Percentiles rank a stretch among this genome's conserved stretches.
phyloP scores from a whole-genome alignment of 78 protist genomes.

The Salpingoeca rosetta region DNA sequence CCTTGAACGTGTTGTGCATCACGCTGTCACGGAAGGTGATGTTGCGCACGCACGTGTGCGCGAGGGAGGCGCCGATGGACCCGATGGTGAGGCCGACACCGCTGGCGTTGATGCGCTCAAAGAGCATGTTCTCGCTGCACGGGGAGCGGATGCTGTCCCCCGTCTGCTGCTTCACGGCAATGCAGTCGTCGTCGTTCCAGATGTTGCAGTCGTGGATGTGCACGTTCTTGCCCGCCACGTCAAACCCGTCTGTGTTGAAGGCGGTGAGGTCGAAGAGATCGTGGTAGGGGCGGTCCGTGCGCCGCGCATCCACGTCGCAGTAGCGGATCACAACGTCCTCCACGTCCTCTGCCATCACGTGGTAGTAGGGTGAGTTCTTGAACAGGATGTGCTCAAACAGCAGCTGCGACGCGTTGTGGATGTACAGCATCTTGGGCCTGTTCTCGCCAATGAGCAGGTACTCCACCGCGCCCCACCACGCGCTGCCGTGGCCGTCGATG shows the following conservation, averaged over 20 bases:
- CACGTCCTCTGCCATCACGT: slow-evolving; percentile 25
- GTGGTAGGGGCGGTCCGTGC: slow-evolving; percentile 30
- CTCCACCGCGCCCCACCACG: slow-evolving; percentile 55
- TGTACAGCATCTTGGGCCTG: slow-evolving; percentile 41
- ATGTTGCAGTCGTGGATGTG: slow-evolving; percentile 49
- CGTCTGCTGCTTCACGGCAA: slow-evolving; percentile 29
- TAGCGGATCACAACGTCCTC: slow-evolving; percentile 31
- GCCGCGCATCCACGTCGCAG: slow-evolving; percentile 28
- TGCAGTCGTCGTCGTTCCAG: slow-evolving; percentile 61
- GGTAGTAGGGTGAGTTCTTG: slow-evolving; percentile 39
- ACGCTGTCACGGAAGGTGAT: slow-evolving; percentile 55
- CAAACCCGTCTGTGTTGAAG: slow-evolving; percentile 57
- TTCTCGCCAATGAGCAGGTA: slow-evolving; percentile 31
- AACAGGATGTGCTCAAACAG: slow-evolving; percentile 37
- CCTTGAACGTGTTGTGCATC: slow-evolving; percentile 46
- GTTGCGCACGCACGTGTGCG: slow-evolving; percentile 29
- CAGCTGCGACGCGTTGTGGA: slow-evolving; percentile 5
- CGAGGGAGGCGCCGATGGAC: slow-evolving; percentile 15
- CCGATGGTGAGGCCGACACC: slow-evolving; percentile 52
- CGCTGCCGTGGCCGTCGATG: slow-evolving; percentile 47
- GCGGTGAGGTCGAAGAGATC: slow-evolving; percentile 40
- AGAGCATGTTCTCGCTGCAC: slow-evolving; percentile 36
- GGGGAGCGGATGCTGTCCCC: slow-evolving; percentile 5
- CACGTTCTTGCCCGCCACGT: slow-evolving; percentile 37
- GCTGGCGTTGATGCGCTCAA: slow-evolving; percentile 38